Base-by-base conservation (phyloP, 441 rosid genomes). In the Eutrema salsugineum region DNA sequence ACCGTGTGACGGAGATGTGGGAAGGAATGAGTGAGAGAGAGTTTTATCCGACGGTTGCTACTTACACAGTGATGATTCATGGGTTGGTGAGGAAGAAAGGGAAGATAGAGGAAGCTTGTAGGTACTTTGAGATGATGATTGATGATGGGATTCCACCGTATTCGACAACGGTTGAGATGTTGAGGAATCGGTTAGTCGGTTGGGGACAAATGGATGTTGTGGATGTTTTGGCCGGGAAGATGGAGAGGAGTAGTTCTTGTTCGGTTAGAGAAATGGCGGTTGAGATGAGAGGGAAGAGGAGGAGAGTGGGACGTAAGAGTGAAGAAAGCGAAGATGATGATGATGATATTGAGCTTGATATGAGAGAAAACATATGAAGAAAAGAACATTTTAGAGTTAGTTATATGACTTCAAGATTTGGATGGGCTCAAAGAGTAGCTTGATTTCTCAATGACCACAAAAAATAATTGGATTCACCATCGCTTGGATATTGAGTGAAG, bases 91-190 rank as follows among this genome's bases (percentile, higher is more conserved):
- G 90, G 83, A 90, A 90, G 83, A 86, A 73, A 49, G 90, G 88
- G 48, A 87, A 91, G 76, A 75, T 88, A 7, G 97, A 89, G 71
- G 97, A 91, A 70, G 97, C 96, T 3, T 85, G 97, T 71, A 84
- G 67, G 68, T 91, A 90, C 82, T 94, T 94, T 63, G 97, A 94
- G 88, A 83, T 83, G 89, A 91, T 94, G 97, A 73, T 94, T 53
- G 97, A 94, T 67, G 97, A 87, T 64, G 93, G 97, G 46, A 80
- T 90, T 54, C 99, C 97, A 4, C 97, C 97, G 3, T 94, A 91
- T 80, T 77, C 79, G 36, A 71, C 93, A 3, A 90, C 96, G 1
- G 81, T 90, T 28, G 97, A 88, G 85, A 65, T 87, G 85, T 55
- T 94, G 87, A 84, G 92, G 80, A 87, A 88, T 56, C 69, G 79